Evolutionary conservation across 2,329 filamentous ascomycete genomes (phyloP), one percentile per base, ranked within the genome.

Genomic region (Onygena corvina): DNA sequence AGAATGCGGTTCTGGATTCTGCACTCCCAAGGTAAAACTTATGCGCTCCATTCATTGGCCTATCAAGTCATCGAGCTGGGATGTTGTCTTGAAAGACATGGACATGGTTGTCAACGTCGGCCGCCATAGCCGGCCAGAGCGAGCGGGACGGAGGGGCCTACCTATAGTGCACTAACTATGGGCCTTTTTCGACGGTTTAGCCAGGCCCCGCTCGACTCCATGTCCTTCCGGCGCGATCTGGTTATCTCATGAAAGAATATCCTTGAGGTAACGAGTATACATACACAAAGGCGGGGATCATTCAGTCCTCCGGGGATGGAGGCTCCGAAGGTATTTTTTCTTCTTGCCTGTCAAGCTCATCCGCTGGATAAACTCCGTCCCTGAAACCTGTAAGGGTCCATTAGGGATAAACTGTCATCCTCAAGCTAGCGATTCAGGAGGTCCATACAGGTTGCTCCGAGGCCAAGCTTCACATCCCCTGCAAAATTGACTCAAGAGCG

Each of bases 401-500:
- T n/a, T n/a, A n/a, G n/a, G n/a, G n/a, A n/a, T n/a, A 23, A 7
- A 21, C 25, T 40, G 36, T 40, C 36, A 40, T 4, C 27, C 20
- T 21, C 36, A 40, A 21, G 18, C 11, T 12, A 23, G 20, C 18
- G 36, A 40, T 40, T 21, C 20, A 12, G 25, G 20, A 18, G 18
- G 36, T 11, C 18, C 25, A 40, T 21, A 18, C 36, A 20, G 18
- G 18, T 12, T 8, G 18, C n/a, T 21, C 18, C 25, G 18, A 21
- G 25, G 20, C 36, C 36, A 40, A 40, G 36, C 36, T n/a, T 40
- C 36, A 21, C 36, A 12, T 40, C 36, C 36, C 21, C 6, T 21
- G 21, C 36, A 21, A 40, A 40, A 40, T 23, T 40, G 36, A 18
- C 36, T 40, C 36, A 40, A n/a, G n/a, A n/a, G n/a, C n/a, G 36